Percentiles rank a stretch among this genome's conserved stretches.
These are phyloP conservation scores for Geotrichum australiense DNA, from an alignment of 1,139 yeast genomes.

Conservation along the genomic window DNA sequence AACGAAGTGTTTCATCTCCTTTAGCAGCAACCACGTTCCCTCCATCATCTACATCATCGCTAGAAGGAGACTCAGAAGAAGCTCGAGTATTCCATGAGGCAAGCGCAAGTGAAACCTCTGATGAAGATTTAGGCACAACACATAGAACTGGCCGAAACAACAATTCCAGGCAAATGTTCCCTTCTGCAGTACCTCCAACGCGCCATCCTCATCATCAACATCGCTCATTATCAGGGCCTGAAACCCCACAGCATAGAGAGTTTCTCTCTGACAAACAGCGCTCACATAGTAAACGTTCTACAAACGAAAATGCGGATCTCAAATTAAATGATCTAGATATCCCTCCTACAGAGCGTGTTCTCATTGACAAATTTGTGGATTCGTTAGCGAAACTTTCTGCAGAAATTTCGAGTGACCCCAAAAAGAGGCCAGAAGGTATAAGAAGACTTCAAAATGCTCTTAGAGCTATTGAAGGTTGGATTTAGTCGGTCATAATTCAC, in stretches of 20 bases:
- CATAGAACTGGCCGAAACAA: slow-evolving; percentile 4
- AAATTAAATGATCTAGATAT: slow-evolving; percentile 70
- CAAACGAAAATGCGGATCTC: too few species aligned
- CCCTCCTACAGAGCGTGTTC: slow-evolving; percentile 67
- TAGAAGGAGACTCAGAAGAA: slow-evolving; percentile 3
- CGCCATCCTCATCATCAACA: slow-evolving; percentile 3
- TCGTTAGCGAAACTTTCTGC: slow-evolving; percentile 77
- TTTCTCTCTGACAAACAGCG: too few species aligned
- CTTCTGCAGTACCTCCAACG: too few species aligned
- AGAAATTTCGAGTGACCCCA: slow-evolving; percentile 81
- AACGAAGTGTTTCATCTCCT: slow-evolving; percentile 7
- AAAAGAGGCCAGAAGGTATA: slow-evolving; percentile 74
- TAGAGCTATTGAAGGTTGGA: slow-evolving; percentile 76
- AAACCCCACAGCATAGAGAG: too few species aligned
- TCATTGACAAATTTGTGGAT: slow-evolving; percentile 78
- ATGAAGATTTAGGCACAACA: slow-evolving; percentile 1
- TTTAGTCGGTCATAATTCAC: slow-evolving; percentile 24
- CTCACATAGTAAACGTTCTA: too few species aligned
- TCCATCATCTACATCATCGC: neutral
- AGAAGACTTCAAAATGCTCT: slow-evolving; percentile 72
- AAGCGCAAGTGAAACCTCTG: slow-evolving; percentile 2
- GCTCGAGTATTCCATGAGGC: slow-evolving; percentile 4
- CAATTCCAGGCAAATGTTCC: too few species aligned
- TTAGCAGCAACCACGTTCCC: slow-evolving; percentile 5
- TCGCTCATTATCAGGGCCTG: too few species aligned